Conservation (phyloP, 2,329 filamentous ascomycete species). For the Pseudogymnoascus sp. region DNA sequence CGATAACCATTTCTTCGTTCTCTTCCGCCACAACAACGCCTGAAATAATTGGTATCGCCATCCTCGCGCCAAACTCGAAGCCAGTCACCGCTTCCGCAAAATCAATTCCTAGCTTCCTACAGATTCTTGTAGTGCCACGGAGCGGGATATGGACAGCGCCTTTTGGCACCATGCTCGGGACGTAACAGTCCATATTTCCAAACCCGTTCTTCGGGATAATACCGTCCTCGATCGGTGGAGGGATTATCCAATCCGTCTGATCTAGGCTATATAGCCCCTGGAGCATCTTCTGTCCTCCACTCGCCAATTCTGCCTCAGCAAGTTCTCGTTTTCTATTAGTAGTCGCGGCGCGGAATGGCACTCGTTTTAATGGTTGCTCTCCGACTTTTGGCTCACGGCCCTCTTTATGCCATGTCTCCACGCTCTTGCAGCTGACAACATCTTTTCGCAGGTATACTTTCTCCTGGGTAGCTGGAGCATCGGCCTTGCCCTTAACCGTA, state of each 20-base stretch:
- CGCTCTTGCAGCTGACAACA: constrained; percentile 78
- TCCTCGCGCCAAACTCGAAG: constrained; percentile 92
- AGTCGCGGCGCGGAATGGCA: constrained; percentile 87
- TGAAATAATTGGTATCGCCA: constrained; percentile 86
- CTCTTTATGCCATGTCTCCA: constrained; percentile 97
- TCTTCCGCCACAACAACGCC: constrained; percentile 85
- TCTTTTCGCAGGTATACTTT: constrained; percentile 76
- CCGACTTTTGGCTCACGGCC: constrained; percentile 69
- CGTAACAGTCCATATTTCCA: constrained; percentile 95
- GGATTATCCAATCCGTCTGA: constrained; percentile 95
- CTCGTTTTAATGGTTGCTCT: constrained; percentile 72
- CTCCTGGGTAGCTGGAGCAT: constrained; percentile 66
- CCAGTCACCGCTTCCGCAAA: constrained; percentile 92
- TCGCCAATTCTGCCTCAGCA: constrained; percentile 69
- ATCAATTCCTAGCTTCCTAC: constrained; percentile 77
- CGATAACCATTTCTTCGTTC: constrained; percentile 65
- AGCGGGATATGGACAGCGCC: constrained; percentile 81
- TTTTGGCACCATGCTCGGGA: constrained; percentile 81
- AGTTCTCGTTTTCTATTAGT: constrained; percentile 81
- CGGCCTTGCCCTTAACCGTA: constrained; percentile 65
- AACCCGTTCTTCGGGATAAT: constrained; percentile 90
- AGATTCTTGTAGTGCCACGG: constrained; percentile 70
- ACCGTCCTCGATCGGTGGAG: constrained; percentile 75
- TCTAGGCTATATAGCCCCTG: constrained; percentile 79
- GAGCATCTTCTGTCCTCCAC: constrained; percentile 71